Percentiles rank a stretch among this genome's conserved stretches.
These are phyloP conservation scores for Macrophomina phaseolina DNA, from an alignment of 2,329 filamentous ascomycete genomes.

Conservation along the genomic window DNA sequence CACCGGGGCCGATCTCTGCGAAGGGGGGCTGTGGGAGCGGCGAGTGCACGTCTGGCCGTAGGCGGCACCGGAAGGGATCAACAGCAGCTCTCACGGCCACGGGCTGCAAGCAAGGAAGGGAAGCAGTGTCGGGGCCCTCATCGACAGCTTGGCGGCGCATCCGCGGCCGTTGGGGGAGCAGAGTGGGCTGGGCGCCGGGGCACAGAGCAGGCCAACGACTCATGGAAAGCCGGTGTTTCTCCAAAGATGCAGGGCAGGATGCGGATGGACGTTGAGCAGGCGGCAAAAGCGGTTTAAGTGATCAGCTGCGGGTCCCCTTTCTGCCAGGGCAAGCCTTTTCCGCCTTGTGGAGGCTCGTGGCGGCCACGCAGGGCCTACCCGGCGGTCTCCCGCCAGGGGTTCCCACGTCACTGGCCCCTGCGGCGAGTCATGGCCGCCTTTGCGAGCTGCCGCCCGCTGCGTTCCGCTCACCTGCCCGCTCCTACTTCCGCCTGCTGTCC, in stretches of 20 bases:
- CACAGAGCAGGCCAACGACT: constrained; percentile 13
- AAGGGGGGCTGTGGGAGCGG: neutral
- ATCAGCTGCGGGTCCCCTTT: constrained; percentile 6
- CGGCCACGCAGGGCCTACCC: constrained; percentile 1
- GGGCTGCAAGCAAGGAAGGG: neutral
- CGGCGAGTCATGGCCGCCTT: constrained; percentile 3
- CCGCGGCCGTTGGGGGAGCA: neutral
- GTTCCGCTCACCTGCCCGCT: neutral
- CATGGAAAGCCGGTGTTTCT: neutral
- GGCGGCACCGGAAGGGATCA: constrained; percentile 1
- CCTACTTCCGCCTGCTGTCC: neutral
- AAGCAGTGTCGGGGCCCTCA: neutral
- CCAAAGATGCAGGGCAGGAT: neutral
- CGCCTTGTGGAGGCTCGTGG: constrained; percentile 4
- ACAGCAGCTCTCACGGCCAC: neutral
- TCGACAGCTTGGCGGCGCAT: constrained; percentile 20
- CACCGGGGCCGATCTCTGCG: neutral
- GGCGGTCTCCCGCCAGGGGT: neutral
- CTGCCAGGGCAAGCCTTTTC: neutral
- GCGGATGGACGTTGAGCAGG: constrained; percentile 10
- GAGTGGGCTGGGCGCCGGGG: neutral
- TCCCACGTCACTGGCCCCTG: constrained; percentile 5
- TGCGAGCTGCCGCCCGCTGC: neutral
- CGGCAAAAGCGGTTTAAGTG: neutral
- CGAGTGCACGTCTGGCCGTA: neutral